Evolutionary conservation across 768 basidiomycete genomes (phyloP).

Genomic region (Lactarius sanguifluus): DNA sequence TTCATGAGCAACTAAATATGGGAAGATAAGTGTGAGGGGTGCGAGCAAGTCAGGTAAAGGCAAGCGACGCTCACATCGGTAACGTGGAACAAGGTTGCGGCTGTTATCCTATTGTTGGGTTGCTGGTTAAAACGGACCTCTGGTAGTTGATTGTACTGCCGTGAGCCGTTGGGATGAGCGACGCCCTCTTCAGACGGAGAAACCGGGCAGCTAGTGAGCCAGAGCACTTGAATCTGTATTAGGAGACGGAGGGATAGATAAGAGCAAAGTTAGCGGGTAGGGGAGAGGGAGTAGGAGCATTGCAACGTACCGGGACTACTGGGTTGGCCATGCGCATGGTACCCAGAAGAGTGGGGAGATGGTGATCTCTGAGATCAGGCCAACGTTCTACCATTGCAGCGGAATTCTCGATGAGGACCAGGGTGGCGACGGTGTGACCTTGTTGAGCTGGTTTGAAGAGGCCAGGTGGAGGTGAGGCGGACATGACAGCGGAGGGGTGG

Average conservation of each 20-base stretch:
- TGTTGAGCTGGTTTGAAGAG: conserved; percentile 27
- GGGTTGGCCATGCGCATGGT: conserved; percentile 29
- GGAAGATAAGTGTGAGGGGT: conserved; percentile 13
- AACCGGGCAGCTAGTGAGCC: conserved; percentile 23
- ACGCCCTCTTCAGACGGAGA: conserved; percentile 25
- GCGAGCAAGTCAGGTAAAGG: not conserved
- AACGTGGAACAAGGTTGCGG: conserved; percentile 21
- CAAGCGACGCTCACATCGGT: conserved; percentile 25
- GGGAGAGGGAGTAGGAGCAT: not conserved
- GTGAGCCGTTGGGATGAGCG: conserved; percentile 19
- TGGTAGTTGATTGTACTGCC: conserved; percentile 27
- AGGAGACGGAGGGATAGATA: not conserved
- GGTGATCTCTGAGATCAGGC: conserved; percentile 32
- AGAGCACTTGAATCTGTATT: conserved; percentile 28
- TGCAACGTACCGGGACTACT: conserved; percentile 26
- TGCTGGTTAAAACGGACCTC: conserved; percentile 27
- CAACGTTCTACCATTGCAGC: conserved; percentile 28
- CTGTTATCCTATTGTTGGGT: conserved; percentile 28
- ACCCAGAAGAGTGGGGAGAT: conserved; percentile 31
- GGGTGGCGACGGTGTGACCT: conserved; percentile 27
- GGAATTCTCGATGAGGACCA: conserved; percentile 30
- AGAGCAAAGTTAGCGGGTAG: not conserved
- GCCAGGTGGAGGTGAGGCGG: conserved; percentile 22
- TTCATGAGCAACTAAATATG: conserved; percentile 21
- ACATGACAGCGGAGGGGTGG: conserved; percentile 13